phyloP scores from a whole-genome alignment of 2,329 filamentous ascomycete genomes.

The Chaetomiaceae sp. region DNA sequence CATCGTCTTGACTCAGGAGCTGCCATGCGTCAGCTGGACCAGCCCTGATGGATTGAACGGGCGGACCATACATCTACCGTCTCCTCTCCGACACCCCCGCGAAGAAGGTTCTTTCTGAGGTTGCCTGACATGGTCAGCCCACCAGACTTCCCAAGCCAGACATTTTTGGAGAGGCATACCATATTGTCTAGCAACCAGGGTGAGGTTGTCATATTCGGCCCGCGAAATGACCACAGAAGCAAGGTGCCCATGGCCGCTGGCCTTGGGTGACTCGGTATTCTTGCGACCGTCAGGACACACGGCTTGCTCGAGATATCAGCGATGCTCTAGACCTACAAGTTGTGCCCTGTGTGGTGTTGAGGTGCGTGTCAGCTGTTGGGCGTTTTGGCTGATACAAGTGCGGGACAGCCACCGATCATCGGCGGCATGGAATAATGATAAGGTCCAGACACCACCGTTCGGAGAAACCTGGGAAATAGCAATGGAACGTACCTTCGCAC shows the following conservation, averaged over 20 bases:
- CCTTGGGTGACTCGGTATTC: conserved; percentile 17
- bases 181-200: conserved; percentile 49
- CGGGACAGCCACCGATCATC: not conserved
- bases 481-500: conserved; percentile 51
- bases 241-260: conserved; percentile 11
- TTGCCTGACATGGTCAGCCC: conserved; percentile 32
- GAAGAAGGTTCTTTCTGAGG: conserved; percentile 44
- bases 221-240: conserved; percentile 48
- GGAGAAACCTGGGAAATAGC: not conserved
- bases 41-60: not conserved
- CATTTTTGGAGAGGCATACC: conserved; percentile 35
- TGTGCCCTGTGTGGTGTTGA: conserved; percentile 36
- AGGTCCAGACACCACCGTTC: too few relatives aligned
- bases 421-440: not conserved
- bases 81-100: conserved; percentile 43
- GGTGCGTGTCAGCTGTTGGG: conserved; percentile 15
- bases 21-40: conserved; percentile 15
- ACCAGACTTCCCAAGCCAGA: not conserved
- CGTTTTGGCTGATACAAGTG: not conserved
- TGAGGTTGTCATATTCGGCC: conserved; percentile 56
- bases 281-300: conserved; percentile 13
- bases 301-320: not conserved
- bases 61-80: conserved; percentile 40
- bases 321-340: conserved; percentile 37
- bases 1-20: conserved; percentile 30